phyloP scores from a whole-genome alignment of 169 alveolate genomes.

The Plasmodium chabaudi region DNA sequence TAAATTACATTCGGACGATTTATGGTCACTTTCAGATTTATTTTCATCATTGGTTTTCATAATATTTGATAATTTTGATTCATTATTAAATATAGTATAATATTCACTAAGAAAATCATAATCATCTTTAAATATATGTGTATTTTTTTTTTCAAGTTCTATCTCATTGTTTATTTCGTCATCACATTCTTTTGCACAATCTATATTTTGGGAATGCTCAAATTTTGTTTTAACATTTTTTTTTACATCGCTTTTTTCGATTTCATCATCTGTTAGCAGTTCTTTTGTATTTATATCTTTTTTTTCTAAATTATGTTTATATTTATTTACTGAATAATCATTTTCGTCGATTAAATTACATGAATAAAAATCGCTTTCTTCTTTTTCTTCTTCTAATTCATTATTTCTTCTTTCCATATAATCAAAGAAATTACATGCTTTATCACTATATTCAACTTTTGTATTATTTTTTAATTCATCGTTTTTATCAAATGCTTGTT shows the following conservation, averaged over 20 bases:
- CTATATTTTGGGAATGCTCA: too few species aligned
- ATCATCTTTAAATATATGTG: neutral
- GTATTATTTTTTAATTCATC: conserved; percentile 14
- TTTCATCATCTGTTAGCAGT: neutral
- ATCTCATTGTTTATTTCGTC: too few species aligned
- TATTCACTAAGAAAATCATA: neutral
- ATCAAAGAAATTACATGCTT: neutral
- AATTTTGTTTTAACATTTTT: neutral
- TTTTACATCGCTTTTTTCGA: neutral
- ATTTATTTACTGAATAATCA: neutral
- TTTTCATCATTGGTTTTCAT: neutral
- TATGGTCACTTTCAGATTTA: neutral
- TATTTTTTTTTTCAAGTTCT: neutral
- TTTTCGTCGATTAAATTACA: neutral
- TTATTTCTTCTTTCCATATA: neutral
- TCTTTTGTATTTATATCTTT: neutral
- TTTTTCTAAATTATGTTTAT: neutral
- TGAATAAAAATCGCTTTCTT: neutral
- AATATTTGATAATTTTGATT: neutral
- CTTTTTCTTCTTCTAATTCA: too few species aligned
- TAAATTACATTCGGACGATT: neutral
- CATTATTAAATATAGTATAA: neutral
- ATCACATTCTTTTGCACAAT: too few species aligned
- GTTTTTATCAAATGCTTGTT: neutral
- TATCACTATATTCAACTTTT: conserved; percentile 2